Base-by-base conservation (phyloP, 208 protist genomes). In the Zelonia costaricensis region DNA sequence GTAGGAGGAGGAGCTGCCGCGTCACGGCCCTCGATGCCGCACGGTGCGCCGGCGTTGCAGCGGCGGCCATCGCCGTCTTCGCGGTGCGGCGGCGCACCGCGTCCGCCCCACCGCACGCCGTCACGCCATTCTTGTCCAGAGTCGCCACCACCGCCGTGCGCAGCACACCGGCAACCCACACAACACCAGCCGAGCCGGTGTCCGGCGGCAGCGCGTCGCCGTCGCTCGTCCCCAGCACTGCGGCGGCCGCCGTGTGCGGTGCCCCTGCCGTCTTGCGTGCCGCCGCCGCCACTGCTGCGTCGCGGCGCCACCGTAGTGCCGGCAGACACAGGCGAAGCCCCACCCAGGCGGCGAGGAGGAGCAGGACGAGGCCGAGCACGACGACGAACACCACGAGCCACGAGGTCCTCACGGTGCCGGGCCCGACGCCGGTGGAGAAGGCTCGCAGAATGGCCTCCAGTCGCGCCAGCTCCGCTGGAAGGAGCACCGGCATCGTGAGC, bases 111-210 rank as follows among this genome's bases (percentile, higher is more conserved):
- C 38, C 61, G 35, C 43, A 28, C 0, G 43, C 51, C 0, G 61
- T 68, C 43, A 68, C 61, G 25, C 61, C 61, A 2, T 10, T n/a
- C 22, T 60, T 68, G 61, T 68, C 61, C 23, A 68, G 61, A 3
- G 61, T 68, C 8, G 61, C 61, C 12, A 39, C 61, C 15, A 58
- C 43, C 15, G 43, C 42, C 15, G 51, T 68, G 61, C 22, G 43
- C 22, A 66, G 60, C 20, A 43, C 12, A 2, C 60, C 60, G 4
- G 60, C 60, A 0, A 66, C 15, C 60, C 52, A 53, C 1, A 68
- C 51, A 3, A 53, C 51, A 0, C 9, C 52, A 6, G 52, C 31
- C 16, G n/a, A 43, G 4, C 22, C 0, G 8, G 33, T 10, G 8
- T 5, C 5, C 33, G 33, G 33, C 33, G 33, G 8, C 8, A 10